Evolutionary conservation across 352 stramenopile genomes (phyloP).

Genomic region (Peronosclerospora sorghi): DNA sequence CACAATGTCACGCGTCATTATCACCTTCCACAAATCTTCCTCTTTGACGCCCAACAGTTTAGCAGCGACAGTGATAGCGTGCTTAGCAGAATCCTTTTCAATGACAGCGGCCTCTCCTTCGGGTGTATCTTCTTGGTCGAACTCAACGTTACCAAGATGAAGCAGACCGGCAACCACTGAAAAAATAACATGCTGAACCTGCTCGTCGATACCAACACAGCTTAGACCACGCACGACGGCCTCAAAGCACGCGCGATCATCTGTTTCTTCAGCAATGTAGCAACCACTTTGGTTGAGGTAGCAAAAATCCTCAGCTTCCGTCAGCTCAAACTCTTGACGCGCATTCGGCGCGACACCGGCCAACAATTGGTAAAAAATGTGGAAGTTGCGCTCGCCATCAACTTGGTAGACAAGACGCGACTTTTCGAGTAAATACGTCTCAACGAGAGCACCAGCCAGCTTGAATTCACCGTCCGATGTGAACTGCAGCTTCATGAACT

Average conservation of each 20-base stretch:
- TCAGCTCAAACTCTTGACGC: conserved; percentile 55
- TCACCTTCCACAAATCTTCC: conserved; percentile 56
- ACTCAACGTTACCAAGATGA: conserved; percentile 94
- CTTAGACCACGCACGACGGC: conserved; percentile 56
- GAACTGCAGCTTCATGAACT: conserved; percentile 94
- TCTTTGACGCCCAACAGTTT: conserved; percentile 62
- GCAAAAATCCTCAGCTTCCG: conserved; percentile 78
- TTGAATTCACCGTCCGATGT: conserved; percentile 77
- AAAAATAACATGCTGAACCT: conserved; percentile 81
- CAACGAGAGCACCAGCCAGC: conserved; percentile 75
- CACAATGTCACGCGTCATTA: conserved; percentile 80
- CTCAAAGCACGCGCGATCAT: conserved; percentile 79
- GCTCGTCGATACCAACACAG: conserved; percentile 67
- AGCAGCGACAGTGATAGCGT: conserved; percentile 37
- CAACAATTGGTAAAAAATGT: conserved; percentile 92
- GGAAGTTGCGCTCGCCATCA: conserved; percentile 89
- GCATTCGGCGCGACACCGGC: conserved; percentile 41
- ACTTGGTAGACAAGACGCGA: conserved; percentile 84
- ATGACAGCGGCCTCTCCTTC: conserved; percentile 72
- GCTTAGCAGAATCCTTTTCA: conserved; percentile 53
- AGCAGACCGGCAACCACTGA: conserved; percentile 88
- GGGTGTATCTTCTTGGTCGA: conserved; percentile 83
- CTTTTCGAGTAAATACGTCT: conserved; percentile 85
- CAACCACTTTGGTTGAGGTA: conserved; percentile 93
- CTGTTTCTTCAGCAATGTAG: conserved; percentile 86